Conservation (phyloP, 192 early-diverging fungal species). For the Umbelopsis vinacea region DNA sequence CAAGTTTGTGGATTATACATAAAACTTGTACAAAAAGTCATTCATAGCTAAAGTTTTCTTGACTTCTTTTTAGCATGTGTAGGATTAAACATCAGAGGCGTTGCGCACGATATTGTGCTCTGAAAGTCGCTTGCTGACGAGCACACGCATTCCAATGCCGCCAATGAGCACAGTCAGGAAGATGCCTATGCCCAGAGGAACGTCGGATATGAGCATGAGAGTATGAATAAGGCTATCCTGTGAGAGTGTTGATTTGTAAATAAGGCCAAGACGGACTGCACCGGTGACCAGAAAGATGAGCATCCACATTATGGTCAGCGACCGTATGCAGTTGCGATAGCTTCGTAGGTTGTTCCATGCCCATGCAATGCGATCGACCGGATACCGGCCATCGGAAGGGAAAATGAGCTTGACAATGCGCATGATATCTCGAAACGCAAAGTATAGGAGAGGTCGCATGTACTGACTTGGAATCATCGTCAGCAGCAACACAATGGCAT, state of each 20-base stretch:
- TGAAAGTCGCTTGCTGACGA: not conserved
- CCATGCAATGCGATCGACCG: not conserved
- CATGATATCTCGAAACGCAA: not conserved
- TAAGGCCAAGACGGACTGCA: not conserved
- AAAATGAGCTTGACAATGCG: not conserved
- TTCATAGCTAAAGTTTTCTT: too few relatives aligned
- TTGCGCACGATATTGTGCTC: too few relatives aligned
- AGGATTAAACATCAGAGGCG: too few relatives aligned
- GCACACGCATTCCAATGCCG: not conserved
- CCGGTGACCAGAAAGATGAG: not conserved
- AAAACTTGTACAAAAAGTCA: too few relatives aligned
- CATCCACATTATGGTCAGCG: slow-evolving; percentile 3
- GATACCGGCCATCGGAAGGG: not conserved
- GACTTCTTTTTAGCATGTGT: too few relatives aligned
- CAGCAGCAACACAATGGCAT: not conserved
- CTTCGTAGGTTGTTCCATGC: not conserved
- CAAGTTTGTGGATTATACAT: too few relatives aligned
- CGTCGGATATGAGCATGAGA: not conserved
- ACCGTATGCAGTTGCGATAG: not conserved
- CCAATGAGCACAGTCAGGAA: not conserved
- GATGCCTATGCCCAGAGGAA: not conserved
- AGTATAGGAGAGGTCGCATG: not conserved
- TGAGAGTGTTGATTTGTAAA: not conserved
- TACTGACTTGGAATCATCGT: not conserved
- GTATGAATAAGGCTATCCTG: not conserved